phyloP scores from a whole-genome alignment of 768 basidiomycete genomes.

The Termitomyces sp. region DNA sequence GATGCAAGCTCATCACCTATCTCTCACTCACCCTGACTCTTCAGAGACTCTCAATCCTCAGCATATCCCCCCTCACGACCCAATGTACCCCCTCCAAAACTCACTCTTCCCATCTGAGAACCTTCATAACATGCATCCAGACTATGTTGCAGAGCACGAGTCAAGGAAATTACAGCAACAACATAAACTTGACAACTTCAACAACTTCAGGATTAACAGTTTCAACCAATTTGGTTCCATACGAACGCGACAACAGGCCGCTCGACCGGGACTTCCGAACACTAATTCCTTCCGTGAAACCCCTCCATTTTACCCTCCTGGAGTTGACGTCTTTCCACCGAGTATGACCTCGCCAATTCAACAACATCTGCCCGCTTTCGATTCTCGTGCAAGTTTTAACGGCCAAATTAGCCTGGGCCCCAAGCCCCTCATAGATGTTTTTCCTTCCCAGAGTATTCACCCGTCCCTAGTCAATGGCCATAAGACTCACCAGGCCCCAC shows the following conservation, averaged over 20 bases:
- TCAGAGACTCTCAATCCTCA: slow-evolving; percentile 33
- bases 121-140: slow-evolving; percentile 31
- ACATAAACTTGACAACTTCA: slow-evolving; percentile 30
- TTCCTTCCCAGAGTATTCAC: slow-evolving; percentile 15
- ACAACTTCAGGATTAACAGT: slow-evolving; percentile 21
- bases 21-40: slow-evolving; percentile 43
- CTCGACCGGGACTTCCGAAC: slow-evolving; percentile 25
- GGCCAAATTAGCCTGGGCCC: slow-evolving; percentile 19
- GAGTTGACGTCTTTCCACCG: slow-evolving; percentile 28
- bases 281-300: slow-evolving; percentile 31
- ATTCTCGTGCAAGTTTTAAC: slow-evolving; percentile 27
- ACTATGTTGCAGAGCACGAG: slow-evolving; percentile 33
- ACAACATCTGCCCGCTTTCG: slow-evolving; percentile 30
- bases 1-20: slow-evolving; percentile 38
- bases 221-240: slow-evolving; percentile 33
- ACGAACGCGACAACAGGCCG: slow-evolving; percentile 33
- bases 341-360: slow-evolving; percentile 34
- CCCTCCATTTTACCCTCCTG: slow-evolving; percentile 23
- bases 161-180: slow-evolving; percentile 26
- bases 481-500: slow-evolving; percentile 18
- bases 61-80: slow-evolving; percentile 27
- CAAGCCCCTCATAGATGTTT: slow-evolving; percentile 26
- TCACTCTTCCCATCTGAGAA: slow-evolving; percentile 27
- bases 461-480: slow-evolving; percentile 13
- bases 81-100: slow-evolving; percentile 29